A percentile compares a stretch with the other conserved stretches of the same genome.
Conservation (phyloP, 192 early-diverging fungal genomes). For the Backusella australiensis region DNA sequence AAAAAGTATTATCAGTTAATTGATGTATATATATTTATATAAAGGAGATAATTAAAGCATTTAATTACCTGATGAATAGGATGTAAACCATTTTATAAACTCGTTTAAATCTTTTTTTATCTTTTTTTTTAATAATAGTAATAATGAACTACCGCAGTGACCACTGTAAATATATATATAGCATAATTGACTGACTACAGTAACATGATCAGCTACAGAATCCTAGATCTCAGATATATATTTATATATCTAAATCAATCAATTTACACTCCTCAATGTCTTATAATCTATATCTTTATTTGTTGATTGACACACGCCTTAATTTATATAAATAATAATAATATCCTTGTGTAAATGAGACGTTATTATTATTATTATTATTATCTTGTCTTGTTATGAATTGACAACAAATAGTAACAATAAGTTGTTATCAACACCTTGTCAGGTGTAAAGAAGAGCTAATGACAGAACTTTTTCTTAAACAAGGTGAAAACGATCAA, state of each 20-base stretch:
- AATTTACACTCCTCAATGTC: not conserved
- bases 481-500: not conserved
- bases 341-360: too few relatives aligned
- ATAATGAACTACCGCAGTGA: not conserved
- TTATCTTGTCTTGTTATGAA: not conserved
- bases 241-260: not conserved
- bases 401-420: not conserved
- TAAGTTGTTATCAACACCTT: not conserved
- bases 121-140: not conserved
- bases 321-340: too few relatives aligned
- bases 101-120: not conserved
- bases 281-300: too few relatives aligned
- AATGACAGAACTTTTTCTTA: not conserved
- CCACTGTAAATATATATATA: not conserved
- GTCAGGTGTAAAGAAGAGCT: not conserved
- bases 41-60: not conserved
- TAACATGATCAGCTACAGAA: not conserved
- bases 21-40: not conserved
- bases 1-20: not conserved
- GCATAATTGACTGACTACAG: not conserved
- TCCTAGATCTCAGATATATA: not conserved
- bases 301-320: too few relatives aligned
- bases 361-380: not conserved
- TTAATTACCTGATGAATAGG: not conserved
- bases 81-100: not conserved